Conservation (phyloP, 768 basidiomycete species). For the Tylopilus sp. region DNA sequence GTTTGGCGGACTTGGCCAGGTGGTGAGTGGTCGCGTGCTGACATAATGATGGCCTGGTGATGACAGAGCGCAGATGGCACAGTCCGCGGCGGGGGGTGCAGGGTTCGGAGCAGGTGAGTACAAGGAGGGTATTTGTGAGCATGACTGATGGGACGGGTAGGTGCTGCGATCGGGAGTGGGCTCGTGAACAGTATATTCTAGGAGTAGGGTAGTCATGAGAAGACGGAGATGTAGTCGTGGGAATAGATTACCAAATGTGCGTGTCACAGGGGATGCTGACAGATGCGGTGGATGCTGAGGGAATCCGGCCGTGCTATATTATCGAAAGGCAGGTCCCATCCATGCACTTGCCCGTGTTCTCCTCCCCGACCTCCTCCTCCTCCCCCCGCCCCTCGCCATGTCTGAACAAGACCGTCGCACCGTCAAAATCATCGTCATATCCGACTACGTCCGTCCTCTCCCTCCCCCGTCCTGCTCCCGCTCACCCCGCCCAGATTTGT, state of each 20-base stretch:
- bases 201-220: conserved; percentile 20
- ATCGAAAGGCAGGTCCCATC: conserved; percentile 25
- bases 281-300: conserved; percentile 27
- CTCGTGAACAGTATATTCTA: conserved; percentile 50
- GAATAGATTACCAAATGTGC: conserved; percentile 19
- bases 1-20: conserved; percentile 39
- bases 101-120: conserved; percentile 47
- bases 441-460: conserved; percentile 30
- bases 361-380: neutral
- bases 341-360: conserved; percentile 18
- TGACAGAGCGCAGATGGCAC: conserved; percentile 23
- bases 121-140: neutral
- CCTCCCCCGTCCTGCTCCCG: neutral
- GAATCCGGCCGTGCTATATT: conserved; percentile 24
- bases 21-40: conserved; percentile 25
- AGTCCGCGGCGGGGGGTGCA: conserved; percentile 38
- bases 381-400: conserved; percentile 9
- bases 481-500: conserved; percentile 28
- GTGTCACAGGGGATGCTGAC: conserved; percentile 30
- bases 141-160: conserved; percentile 23
- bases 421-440: conserved; percentile 34
- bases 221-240: conserved; percentile 13
- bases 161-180: conserved; percentile 43
- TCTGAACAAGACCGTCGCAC: conserved; percentile 16
- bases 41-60: neutral